Evolutionary conservation across 495 filamentous ascomycete species (phyloP), one percentile per base, ranked within the genome.

Genomic region (Glarea lozoyensis): DNA sequence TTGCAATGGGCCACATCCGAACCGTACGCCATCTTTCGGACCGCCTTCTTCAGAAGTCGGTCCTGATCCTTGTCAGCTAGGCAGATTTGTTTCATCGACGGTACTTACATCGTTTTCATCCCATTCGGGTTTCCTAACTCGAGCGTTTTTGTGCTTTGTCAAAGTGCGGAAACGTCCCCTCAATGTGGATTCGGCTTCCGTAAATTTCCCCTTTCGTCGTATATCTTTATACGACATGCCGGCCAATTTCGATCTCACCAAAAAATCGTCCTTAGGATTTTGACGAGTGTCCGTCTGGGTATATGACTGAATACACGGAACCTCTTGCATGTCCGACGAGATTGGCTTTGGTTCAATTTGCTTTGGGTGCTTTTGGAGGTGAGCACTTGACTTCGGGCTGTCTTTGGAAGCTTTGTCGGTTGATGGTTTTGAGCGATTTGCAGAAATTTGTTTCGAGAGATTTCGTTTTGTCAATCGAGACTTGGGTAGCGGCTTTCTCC

Each of bases 151-250:
- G 1, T 67, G 54, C 61, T 94, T 94, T 1, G 85, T 94, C 50
- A 94, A 58, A 1, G 79, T 85, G 10, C 89, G 72, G 43, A 76
- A 85, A 9, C 88, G 69, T 1, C 89, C 89, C 12, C 89, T 76
- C 10, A 96, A 68, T 2, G 89, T 95, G 10, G 86, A 92, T 58
- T 94, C 89, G 9, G 88, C 85, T 55, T 90, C 86, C 7, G 63
- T 68, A 46, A 88, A 84, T 0, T 72, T 65, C 0, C 85, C 82
- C 4, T 67, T 50, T 4, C 56, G 57, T 36, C 79, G 81, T 54
- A 96, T 95, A 20, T 86, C 75, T 46, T 78, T 82, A 66, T 95
- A 96, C 4, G 85, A 80, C 52, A 83, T 63, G 0, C 85, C 85
- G n/a, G 62, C 61, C 7, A 62, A 53, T 59, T 83, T 86, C 37